Evolutionary conservation across 179 eudicot genomes (phyloP), one percentile per base, ranked within the genome.

Genomic region (Corrigiola litoralis): DNA sequence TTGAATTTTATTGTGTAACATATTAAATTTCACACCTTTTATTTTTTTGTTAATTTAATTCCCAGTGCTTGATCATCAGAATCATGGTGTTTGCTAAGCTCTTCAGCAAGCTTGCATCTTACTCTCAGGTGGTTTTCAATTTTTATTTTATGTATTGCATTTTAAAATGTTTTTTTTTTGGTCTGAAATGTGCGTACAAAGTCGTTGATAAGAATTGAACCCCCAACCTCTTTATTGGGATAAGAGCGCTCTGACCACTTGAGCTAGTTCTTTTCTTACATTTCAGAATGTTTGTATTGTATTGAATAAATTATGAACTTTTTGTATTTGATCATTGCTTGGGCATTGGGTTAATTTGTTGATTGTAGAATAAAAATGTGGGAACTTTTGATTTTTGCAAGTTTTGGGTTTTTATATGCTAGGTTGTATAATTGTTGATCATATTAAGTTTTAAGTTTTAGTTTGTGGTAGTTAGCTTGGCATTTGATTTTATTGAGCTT

Each of bases 81-180:
- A 13, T 36, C 28, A 34, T 62, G 31, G 65, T 72, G 75, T 72
- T 72, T 40, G 1, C 65, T 45, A 65, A 72, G 42, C 18, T 71
- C 52, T 64, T 71, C 70, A 51, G 40, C 51, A 55, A 65, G 38
- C 70, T 65, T n/a, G 49, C 69, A 36, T 56, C 58, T 56, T 50
- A 48, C 1, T 64, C 75, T 41, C 70, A 58, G 70, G 75, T 65
- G 32, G 47, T 9, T 27, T 56, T 59, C 5, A 4, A n/a, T 14
- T 53, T 46, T 27, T 16, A n/a, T 23, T 40, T 61, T 27, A 2
- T 5, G 46, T 25, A 13, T 56, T 47, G 45, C 17, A 46, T 54
- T 27, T 33, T 8, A 20, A 31, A 27, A 55, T 63, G 11, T 21
- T 13, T 10, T 7, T 34, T 20, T 46, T n/a, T n/a, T n/a, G n/a